Percentiles rank a stretch among this genome's conserved stretches.
Conservation (phyloP, 2,329 filamentous ascomycete species). For the Xylaria sp. region DNA sequence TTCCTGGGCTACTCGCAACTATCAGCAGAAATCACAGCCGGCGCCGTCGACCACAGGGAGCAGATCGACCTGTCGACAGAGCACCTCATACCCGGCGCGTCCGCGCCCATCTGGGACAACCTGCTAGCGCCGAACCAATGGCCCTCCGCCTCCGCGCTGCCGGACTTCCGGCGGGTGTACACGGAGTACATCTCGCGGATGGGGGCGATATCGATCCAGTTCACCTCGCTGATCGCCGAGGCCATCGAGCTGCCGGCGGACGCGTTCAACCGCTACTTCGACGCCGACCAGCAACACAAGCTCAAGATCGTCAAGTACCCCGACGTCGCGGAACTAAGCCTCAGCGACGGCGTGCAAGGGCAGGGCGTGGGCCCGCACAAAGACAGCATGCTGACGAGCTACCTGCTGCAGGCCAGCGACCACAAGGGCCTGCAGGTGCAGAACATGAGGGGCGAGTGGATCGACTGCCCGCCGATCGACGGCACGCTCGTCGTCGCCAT, state of each 20-base stretch:
- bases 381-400: constrained; percentile 84
- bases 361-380: constrained; percentile 83
- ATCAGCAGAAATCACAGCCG: constrained; percentile 77
- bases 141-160: constrained; percentile 72
- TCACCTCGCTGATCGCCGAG: constrained; percentile 85
- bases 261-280: constrained; percentile 84
- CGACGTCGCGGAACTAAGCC: constrained; percentile 70
- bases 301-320: constrained; percentile 91
- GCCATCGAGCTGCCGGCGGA: constrained; percentile 76
- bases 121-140: constrained; percentile 83
- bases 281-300: constrained; percentile 79
- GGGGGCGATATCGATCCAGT: constrained; percentile 76
- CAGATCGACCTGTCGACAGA: constrained; percentile 89
- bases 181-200: constrained; percentile 81
- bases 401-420: constrained; percentile 81
- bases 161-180: constrained; percentile 74
- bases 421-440: constrained; percentile 85
- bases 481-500: constrained; percentile 89
- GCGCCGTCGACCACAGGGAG: constrained; percentile 81
- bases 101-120: constrained; percentile 77
- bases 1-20: constrained; percentile 77
- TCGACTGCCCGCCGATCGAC: constrained; percentile 80
- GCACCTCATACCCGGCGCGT: constrained; percentile 71
- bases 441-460: constrained; percentile 81
- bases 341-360: constrained; percentile 54